phyloP scores from a whole-genome alignment of 2,329 filamentous ascomycete genomes.

The Microdochium bolleyi region DNA sequence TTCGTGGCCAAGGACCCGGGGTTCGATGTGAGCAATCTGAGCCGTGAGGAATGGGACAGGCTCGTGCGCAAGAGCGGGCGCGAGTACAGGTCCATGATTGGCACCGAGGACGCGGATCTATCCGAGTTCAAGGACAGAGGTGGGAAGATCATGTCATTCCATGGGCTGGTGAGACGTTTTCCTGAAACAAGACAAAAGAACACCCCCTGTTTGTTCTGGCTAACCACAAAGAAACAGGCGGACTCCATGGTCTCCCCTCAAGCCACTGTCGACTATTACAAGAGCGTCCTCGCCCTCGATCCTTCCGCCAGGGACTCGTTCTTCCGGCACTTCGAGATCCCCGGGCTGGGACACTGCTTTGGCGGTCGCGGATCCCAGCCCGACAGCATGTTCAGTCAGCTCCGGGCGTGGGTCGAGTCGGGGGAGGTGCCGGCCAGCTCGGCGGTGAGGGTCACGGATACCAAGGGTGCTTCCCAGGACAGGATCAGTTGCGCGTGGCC shows the following conservation, averaged over 20 bases:
- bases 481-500: background rate
- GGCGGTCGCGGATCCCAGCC: slow-evolving; percentile 7
- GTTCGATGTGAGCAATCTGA: slow-evolving; percentile 5
- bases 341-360: slow-evolving; percentile 10
- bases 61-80: slow-evolving; percentile 6
- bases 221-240: slow-evolving; percentile 2
- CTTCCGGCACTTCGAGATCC: slow-evolving; percentile 10
- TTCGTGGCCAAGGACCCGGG: slow-evolving; percentile 1
- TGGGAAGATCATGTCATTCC: slow-evolving; percentile 26
- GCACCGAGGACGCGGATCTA: slow-evolving; percentile 9
- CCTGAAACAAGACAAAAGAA: background rate
- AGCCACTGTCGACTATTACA: slow-evolving; percentile 8
- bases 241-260: slow-evolving; percentile 9
- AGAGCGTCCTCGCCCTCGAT: slow-evolving; percentile 3
- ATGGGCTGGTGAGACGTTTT: slow-evolving; percentile 24
- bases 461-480: background rate
- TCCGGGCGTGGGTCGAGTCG: slow-evolving; percentile 15
- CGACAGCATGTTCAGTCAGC: slow-evolving; percentile 5
- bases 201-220: background rate
- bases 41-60: slow-evolving; percentile 3
- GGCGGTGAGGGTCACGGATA: slow-evolving; percentile 9
- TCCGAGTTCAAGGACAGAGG: slow-evolving; percentile 7
- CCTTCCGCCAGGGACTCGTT: slow-evolving; percentile 6
- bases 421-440: slow-evolving; percentile 39
- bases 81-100: slow-evolving; percentile 7